A percentile compares a stretch with the other conserved stretches of the same genome.
These are phyloP conservation scores for Adansonia gregorii DNA, from an alignment of 441 rosid species.

Conservation along the genomic window DNA sequence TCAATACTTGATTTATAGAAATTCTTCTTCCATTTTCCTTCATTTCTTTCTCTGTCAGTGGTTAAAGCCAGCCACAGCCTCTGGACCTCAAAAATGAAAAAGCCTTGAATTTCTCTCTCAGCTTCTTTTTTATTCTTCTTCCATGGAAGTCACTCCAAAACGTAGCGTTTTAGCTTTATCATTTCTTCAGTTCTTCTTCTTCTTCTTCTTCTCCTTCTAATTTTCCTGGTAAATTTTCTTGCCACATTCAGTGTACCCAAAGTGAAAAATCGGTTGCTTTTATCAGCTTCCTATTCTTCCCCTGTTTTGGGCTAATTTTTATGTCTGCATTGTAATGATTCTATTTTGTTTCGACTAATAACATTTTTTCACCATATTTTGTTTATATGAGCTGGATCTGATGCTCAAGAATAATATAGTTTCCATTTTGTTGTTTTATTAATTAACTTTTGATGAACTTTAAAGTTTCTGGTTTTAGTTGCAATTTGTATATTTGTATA, in stretches of 20 bases:
- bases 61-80: neutral
- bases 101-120: constrained; percentile 7
- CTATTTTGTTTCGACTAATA: constrained; percentile 8
- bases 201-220: constrained; percentile 1
- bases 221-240: constrained; percentile 15
- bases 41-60: constrained; percentile 2
- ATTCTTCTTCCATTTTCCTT: neutral
- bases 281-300: constrained; percentile 6
- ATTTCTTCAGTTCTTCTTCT: constrained; percentile 19
- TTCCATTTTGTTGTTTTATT: neutral
- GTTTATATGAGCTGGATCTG: constrained; percentile 29
- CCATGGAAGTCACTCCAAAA: constrained; percentile 19
- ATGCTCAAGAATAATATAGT: neutral
- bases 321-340: constrained; percentile 32
- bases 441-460: constrained; percentile 14
- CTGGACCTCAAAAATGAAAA: constrained; percentile 12
- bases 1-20: neutral
- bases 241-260: constrained; percentile 13
- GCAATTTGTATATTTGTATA: neutral
- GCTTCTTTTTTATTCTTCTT: neutral
- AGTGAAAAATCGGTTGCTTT: neutral
- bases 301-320: constrained; percentile 11
- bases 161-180: constrained; percentile 19
- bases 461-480: neutral
- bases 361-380: constrained; percentile 10